Conservation (phyloP, 2,329 filamentous ascomycete species). For the Fusarium chuoi region DNA sequence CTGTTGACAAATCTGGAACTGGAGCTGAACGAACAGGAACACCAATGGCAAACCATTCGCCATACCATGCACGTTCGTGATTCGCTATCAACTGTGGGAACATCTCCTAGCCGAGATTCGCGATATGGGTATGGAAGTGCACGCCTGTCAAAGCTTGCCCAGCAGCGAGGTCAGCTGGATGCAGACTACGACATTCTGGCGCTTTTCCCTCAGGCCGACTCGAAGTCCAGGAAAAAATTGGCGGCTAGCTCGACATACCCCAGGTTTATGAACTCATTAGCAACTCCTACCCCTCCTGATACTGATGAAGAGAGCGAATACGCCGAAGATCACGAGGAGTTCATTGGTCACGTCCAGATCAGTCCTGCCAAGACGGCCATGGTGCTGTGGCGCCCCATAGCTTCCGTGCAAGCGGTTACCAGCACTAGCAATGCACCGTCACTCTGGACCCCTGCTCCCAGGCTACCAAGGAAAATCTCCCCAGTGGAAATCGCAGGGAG, state of each 20-base stretch:
- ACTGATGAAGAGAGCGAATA: slow-evolving; percentile 57
- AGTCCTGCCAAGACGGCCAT: slow-evolving; percentile 31
- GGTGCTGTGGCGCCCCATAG: slow-evolving; percentile 37
- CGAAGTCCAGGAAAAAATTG: slow-evolving; percentile 18
- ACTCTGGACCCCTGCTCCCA: slow-evolving; percentile 39
- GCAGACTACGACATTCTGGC: slow-evolving; percentile 28
- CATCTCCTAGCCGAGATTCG: slow-evolving; percentile 40
- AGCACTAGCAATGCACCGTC: slow-evolving; percentile 16
- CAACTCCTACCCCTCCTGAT: slow-evolving; percentile 61
- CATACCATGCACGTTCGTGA: slow-evolving; percentile 59
- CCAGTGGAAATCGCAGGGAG: slow-evolving; percentile 13
- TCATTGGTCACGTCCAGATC: slow-evolving; percentile 23
- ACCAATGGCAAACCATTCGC: slow-evolving; percentile 68
- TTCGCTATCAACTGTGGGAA: slow-evolving; percentile 60
- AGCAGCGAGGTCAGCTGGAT: slow-evolving; percentile 30
- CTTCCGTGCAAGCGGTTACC: slow-evolving; percentile 18
- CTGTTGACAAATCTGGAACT: slow-evolving; percentile 69
- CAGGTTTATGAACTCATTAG: slow-evolving; percentile 24
- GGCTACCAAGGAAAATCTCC: slow-evolving; percentile 13
- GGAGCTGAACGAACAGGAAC: slow-evolving; percentile 70
- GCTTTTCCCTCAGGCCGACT: slow-evolving; percentile 26
- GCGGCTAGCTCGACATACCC: slow-evolving; percentile 25
- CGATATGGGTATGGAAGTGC: slow-evolving; percentile 31
- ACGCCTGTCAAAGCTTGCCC: slow-evolving; percentile 21
- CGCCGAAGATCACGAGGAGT: slow-evolving; percentile 34